Evolutionary conservation across 306 rosid genomes (phyloP).

Genomic region (Cyamopsis tetragonoloba): DNA sequence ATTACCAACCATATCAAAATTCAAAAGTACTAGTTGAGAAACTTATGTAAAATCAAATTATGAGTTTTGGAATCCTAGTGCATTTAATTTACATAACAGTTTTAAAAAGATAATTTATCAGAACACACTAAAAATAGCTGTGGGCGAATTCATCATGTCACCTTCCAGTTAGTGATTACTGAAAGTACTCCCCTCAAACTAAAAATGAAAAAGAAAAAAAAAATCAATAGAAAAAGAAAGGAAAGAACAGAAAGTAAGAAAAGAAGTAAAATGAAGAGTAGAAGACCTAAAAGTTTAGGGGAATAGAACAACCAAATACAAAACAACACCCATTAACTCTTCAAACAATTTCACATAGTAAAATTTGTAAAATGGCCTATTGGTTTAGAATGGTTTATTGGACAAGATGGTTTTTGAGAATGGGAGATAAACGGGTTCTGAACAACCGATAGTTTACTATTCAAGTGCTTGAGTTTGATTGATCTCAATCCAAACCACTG

Average conservation of each 20-base stretch:
- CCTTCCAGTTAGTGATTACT: background rate
- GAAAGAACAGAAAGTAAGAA: background rate
- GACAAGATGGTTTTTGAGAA: background rate
- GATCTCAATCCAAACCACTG: background rate
- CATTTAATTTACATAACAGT: background rate
- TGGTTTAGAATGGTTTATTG: background rate
- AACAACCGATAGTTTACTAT: background rate
- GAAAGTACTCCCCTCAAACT: background rate
- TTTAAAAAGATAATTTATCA: background rate
- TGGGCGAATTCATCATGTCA: background rate
- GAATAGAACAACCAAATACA: background rate
- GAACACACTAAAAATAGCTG: background rate
- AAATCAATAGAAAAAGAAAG: background rate
- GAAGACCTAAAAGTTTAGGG: background rate
- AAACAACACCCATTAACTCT: background rate
- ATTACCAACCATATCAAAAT: background rate
- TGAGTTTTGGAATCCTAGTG: background rate
- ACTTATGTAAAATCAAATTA: conserved; percentile 7
- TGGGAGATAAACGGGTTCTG: background rate
- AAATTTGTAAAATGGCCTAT: background rate
- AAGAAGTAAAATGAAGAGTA: background rate
- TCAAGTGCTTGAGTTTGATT: background rate
- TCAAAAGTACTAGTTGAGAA: conserved; percentile 6
- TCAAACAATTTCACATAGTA: background rate
- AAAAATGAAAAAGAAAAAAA: background rate